Evolutionary conservation across 306 rosid genomes (phyloP).

Genomic region (Quercus cerris): DNA sequence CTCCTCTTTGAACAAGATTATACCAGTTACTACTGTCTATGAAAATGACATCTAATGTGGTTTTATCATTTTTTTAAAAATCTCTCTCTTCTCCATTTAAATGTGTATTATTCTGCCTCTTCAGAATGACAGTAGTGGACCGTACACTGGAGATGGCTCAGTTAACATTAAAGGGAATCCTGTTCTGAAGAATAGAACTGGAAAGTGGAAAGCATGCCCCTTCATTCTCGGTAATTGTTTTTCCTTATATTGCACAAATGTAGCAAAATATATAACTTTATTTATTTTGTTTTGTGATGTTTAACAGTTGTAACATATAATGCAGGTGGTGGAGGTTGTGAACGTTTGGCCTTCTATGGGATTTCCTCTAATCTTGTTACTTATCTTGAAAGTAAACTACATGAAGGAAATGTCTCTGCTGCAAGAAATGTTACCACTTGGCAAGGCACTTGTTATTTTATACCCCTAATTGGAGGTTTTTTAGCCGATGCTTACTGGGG

Average conservation of each 20-base stretch:
- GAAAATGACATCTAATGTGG: neutral
- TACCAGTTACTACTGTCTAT: neutral
- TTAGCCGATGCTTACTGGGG: conserved; percentile 97
- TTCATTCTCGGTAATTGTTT: conserved; percentile 43
- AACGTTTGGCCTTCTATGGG: conserved; percentile 92
- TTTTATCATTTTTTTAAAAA: neutral
- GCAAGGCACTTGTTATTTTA: conserved; percentile 95
- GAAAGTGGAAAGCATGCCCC: conserved; percentile 63
- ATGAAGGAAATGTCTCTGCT: conserved; percentile 81
- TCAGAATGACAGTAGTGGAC: conserved; percentile 28
- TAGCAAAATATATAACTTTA: neutral
- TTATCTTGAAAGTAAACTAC: conserved; percentile 76
- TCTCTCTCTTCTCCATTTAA: neutral
- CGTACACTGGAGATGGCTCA: conserved; percentile 50
- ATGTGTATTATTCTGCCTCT: neutral
- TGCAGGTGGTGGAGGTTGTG: conserved; percentile 90
- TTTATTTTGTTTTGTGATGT: neutral
- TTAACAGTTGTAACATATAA: conserved; percentile 12
- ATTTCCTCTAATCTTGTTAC: conserved; percentile 88
- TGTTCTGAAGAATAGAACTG: conserved; percentile 43
- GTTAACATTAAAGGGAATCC: conserved; percentile 45
- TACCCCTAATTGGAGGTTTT: conserved; percentile 93
- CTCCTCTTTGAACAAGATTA: too few relatives aligned
- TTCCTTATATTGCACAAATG: neutral
- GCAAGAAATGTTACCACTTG: conserved; percentile 95